phyloP scores from a whole-genome alignment of 2,329 filamentous ascomycete species.

The Fusarium pseudoanthophilum region DNA sequence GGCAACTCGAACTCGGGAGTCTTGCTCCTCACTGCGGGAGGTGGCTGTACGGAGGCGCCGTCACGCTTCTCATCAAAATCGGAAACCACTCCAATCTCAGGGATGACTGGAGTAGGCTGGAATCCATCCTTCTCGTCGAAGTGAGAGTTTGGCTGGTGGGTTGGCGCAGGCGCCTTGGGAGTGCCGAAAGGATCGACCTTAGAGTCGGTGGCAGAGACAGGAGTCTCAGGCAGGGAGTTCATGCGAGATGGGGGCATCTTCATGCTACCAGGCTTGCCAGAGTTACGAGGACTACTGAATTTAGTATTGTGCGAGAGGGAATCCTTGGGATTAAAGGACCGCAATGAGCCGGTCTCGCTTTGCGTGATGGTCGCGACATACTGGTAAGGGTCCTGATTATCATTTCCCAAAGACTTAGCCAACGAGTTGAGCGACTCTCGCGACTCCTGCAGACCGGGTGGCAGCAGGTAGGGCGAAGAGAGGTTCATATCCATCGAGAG shows the following conservation, averaged over 20 bases:
- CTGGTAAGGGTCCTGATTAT: constrained; percentile 88
- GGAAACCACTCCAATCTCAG: constrained; percentile 53
- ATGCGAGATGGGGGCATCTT: constrained; percentile 48
- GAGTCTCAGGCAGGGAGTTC: constrained; percentile 59
- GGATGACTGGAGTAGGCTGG: constrained; percentile 50
- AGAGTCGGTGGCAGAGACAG: constrained; percentile 48
- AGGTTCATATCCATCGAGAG: constrained; percentile 80
- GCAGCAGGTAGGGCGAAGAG: constrained; percentile 91
- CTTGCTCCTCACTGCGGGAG: constrained; percentile 46
- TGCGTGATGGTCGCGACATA: constrained; percentile 66
- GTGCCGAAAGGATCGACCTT: constrained; percentile 51
- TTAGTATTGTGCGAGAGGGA: constrained; percentile 60
- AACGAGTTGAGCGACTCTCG: constrained; percentile 88
- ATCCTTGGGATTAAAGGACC: constrained; percentile 59
- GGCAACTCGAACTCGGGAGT: constrained; percentile 43
- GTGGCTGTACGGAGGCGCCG: constrained; percentile 43
- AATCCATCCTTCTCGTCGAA: constrained; percentile 44
- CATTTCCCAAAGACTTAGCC: constrained; percentile 76
- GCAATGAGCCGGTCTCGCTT: constrained; percentile 66
- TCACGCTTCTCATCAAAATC: constrained; percentile 48
- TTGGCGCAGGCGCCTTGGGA: constrained; percentile 47
- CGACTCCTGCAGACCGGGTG: constrained; percentile 80
- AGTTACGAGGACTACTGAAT: constrained; percentile 52
- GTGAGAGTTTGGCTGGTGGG: constrained; percentile 39
- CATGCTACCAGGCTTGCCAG: constrained; percentile 43